Conservation (phyloP, 2,329 filamentous ascomycete genomes). For the Dothistroma pini region DNA sequence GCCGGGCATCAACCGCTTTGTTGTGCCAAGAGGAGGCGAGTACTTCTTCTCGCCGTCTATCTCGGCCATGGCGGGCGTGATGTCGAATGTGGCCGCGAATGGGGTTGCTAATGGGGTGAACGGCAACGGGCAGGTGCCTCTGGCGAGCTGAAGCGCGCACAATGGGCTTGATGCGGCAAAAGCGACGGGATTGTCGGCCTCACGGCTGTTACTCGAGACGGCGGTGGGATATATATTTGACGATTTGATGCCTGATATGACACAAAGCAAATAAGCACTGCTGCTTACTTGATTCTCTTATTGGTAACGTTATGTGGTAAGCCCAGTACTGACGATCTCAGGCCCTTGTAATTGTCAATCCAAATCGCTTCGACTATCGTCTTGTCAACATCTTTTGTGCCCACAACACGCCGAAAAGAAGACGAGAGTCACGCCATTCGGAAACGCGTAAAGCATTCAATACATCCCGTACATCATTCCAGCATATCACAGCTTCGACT, state of each 20-base stretch:
- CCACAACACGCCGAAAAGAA: too few relatives aligned
- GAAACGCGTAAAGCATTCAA: too few relatives aligned
- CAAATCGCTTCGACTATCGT: too few relatives aligned
- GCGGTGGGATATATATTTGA: not conserved
- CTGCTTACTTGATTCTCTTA: too few relatives aligned
- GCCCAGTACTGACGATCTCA: too few relatives aligned
- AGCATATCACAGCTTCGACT: too few relatives aligned
- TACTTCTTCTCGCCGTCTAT: conserved; percentile 49
- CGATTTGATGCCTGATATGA: not conserved
- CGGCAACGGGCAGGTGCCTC: conserved; percentile 7
- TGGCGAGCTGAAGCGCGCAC: not conserved
- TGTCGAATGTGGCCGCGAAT: conserved; percentile 18
- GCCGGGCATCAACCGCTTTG: conserved; percentile 35
- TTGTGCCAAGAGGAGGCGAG: conserved; percentile 43
- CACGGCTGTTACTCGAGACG: not conserved
- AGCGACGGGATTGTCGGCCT: not conserved
- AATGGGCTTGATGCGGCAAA: not conserved
- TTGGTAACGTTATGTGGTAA: too few relatives aligned
- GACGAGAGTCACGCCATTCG: too few relatives aligned
- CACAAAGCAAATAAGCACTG: not conserved
- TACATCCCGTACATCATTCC: too few relatives aligned
- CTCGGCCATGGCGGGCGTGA: conserved; percentile 21
- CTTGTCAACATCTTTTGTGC: too few relatives aligned
- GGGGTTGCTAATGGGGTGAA: conserved; percentile 6
- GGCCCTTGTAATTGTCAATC: too few relatives aligned